These are phyloP conservation scores for Cryptococcus amylolentus DNA, from an alignment of 1,284 basidiomycete genomes.

Conservation along the genomic window DNA sequence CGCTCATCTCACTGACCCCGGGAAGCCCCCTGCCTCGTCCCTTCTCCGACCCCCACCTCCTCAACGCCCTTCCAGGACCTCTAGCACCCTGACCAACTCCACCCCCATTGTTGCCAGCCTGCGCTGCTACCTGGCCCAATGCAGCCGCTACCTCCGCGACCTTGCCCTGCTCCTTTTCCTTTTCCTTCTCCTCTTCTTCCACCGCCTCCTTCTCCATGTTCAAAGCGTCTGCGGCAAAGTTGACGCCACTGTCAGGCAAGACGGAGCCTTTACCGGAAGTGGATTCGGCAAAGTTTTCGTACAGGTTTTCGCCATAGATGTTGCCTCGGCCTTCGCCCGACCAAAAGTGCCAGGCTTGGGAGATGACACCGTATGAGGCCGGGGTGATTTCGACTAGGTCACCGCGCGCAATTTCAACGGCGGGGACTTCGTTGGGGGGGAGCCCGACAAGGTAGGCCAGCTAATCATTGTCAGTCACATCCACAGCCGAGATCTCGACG, in stretches of 20 bases:
- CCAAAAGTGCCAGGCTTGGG: constrained; percentile 89
- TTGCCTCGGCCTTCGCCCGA: constrained; percentile 49
- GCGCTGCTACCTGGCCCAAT: constrained; percentile 6
- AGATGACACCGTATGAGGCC: constrained; percentile 82
- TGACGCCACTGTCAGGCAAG: constrained; percentile 35
- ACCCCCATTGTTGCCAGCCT: not conserved
- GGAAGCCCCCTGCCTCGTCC: constrained; percentile 23
- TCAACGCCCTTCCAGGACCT: constrained; percentile 9
- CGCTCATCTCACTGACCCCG: not conserved
- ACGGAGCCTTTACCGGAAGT: constrained; percentile 38
- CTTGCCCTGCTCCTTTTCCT: constrained; percentile 14
- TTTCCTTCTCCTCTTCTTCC: constrained; percentile 44
- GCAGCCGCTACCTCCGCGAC: not conserved
- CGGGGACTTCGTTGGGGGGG: constrained; percentile 93
- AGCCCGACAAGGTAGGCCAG: constrained; percentile 87
- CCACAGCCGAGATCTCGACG: not conserved
- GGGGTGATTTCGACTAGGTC: constrained; percentile 86
- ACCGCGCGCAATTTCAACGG: constrained; percentile 88
- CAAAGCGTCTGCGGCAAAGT: constrained; percentile 39
- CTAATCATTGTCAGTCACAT: constrained; percentile 7
- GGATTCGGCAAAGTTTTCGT: constrained; percentile 51
- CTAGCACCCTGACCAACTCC: not conserved
- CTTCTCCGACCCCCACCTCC: constrained; percentile 4
- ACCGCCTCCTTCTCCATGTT: constrained; percentile 46
- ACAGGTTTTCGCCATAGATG: constrained; percentile 45